These are phyloP conservation scores for Candida ascalaphidarum DNA, from an alignment of 805 yeast genomes.

Conservation along the genomic window DNA sequence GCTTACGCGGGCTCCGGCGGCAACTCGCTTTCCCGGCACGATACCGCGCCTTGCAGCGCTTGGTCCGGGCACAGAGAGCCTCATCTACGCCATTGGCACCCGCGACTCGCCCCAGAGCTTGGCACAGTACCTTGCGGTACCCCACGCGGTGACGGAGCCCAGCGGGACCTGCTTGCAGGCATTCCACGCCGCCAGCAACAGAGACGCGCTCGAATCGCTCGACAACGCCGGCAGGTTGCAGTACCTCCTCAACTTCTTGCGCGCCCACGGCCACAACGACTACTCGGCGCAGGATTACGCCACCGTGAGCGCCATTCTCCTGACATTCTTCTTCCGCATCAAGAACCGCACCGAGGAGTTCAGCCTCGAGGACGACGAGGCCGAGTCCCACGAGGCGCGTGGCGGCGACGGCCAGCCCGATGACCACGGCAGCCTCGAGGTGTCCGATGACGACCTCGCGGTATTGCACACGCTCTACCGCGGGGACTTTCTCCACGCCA, in stretches of 20 bases:
- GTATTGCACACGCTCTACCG: constrained; percentile 1
- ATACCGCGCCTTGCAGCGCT: no score
- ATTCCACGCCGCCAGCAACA: no score
- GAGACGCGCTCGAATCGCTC: not conserved
- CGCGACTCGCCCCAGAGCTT: not conserved
- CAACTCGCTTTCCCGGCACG: no score
- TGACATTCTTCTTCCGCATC: constrained; percentile 1
- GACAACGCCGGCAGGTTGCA: not conserved
- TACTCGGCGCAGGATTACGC: not conserved
- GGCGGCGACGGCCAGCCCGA: not conserved
- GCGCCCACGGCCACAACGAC: not conserved
- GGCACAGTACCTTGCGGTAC: not conserved
- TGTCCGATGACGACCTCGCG: not conserved
- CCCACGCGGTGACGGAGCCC: not conserved
- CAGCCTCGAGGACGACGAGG: no score
- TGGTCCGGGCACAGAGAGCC: no score
- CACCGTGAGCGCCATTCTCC: constrained; percentile 3
- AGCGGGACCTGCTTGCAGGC: no score
- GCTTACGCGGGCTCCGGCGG: no score
- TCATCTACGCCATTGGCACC: no score
- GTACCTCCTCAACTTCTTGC: constrained; percentile 1
- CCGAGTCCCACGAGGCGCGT: constrained; percentile 1
- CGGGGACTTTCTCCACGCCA: constrained; percentile 2
- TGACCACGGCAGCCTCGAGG: not conserved
- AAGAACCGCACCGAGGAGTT: constrained; percentile 1